Evolutionary conservation across 495 filamentous ascomycete species (phyloP).

Genomic region (Talaromyces liani): DNA sequence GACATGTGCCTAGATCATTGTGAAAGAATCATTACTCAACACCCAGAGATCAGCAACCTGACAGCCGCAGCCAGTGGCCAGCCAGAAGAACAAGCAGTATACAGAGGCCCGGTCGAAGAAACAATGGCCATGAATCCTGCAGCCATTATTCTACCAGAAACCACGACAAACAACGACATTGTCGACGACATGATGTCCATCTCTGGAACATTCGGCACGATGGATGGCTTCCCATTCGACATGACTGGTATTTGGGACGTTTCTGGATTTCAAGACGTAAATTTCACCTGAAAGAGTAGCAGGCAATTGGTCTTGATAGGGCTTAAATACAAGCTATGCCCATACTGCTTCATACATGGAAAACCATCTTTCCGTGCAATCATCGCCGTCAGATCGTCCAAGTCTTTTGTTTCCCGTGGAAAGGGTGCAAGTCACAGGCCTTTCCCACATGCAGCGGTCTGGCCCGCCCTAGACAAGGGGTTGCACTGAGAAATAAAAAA

Average conservation of each 20-base stretch:
- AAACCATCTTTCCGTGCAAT: not conserved
- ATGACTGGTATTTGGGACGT: constrained; percentile 47
- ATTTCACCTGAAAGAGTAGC: constrained; percentile 20
- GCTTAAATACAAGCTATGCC: not conserved
- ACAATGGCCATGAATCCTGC: constrained; percentile 14
- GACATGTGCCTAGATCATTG: constrained; percentile 48
- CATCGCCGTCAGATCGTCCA: not conserved
- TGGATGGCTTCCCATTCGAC: constrained; percentile 45
- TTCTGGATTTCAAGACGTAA: constrained; percentile 41
- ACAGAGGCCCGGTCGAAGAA: constrained; percentile 3
- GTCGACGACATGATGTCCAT: constrained; percentile 47
- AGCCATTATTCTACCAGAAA: constrained; percentile 38
- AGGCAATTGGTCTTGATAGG: not conserved
- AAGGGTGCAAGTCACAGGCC: not conserved
- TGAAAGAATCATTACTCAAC: constrained; percentile 37
- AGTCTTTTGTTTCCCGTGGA: not conserved
- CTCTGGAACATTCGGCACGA: constrained; percentile 40
- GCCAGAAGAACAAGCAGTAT: constrained; percentile 7
- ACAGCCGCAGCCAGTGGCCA: constrained; percentile 8
- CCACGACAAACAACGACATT: constrained; percentile 43
- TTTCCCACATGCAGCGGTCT: not conserved
- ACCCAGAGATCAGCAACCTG: constrained; percentile 20
- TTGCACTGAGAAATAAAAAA: not conserved
- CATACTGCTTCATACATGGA: not conserved
- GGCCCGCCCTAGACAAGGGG: not conserved